A percentile compares a stretch with the other conserved stretches of the same genome.
Evolutionary conservation across 2,329 filamentous ascomycete genomes (phyloP).

Genomic region (Aureobasidium sp.): DNA sequence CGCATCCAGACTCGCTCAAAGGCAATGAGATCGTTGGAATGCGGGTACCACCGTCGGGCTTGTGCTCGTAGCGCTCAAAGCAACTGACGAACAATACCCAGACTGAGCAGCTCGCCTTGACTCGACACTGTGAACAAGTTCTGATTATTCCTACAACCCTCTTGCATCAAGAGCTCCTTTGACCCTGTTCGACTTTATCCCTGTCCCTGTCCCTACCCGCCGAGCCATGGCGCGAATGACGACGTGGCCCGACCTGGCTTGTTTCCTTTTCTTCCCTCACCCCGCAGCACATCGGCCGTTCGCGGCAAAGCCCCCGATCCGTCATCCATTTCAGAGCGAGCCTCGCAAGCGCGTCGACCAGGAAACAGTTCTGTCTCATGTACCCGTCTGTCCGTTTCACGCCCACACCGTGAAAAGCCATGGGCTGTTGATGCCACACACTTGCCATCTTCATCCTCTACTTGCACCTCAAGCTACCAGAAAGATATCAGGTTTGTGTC

Average conservation of each 20-base stretch:
- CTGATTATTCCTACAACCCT: background rate
- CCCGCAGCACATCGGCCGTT: conserved; percentile 9
- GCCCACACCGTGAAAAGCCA: background rate
- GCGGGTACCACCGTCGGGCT: conserved; percentile 14
- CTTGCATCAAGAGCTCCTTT: background rate
- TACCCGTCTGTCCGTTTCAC: conserved; percentile 7
- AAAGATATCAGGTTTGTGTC: background rate
- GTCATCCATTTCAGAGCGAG: background rate
- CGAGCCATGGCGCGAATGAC: background rate
- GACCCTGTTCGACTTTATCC: background rate
- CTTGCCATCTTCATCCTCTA: background rate
- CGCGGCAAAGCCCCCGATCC: conserved; percentile 9
- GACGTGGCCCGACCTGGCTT: background rate
- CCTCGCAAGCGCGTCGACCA: conserved; percentile 10
- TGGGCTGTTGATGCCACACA: background rate
- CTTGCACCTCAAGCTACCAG: background rate
- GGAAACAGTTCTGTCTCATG: conserved; percentile 7
- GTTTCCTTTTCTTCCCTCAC: background rate
- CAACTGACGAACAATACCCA: background rate
- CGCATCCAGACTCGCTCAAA: conserved; percentile 13
- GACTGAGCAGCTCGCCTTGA: background rate
- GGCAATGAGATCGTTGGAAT: conserved; percentile 16
- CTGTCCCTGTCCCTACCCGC: background rate
- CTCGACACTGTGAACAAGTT: background rate
- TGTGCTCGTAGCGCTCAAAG: background rate